Conservation (phyloP, 2,329 filamentous ascomycete species). For the Beauveria brongniartii region DNA sequence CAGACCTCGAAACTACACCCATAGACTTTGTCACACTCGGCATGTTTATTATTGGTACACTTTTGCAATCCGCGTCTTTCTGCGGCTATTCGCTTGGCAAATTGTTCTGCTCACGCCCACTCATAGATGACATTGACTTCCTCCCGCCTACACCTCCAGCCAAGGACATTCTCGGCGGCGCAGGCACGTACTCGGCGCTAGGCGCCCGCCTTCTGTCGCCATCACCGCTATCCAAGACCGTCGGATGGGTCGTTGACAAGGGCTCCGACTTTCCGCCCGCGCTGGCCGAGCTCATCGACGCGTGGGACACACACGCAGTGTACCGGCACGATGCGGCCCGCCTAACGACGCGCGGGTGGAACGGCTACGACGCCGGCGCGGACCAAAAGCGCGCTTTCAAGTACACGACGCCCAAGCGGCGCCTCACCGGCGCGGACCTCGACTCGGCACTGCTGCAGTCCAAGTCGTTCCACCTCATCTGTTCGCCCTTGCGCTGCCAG, state of each 20-base stretch:
- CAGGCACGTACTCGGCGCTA: constrained; percentile 76
- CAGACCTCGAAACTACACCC: background rate
- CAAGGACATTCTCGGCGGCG: constrained; percentile 76
- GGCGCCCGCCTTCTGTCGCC: constrained; percentile 86
- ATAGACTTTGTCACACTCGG: constrained; percentile 63
- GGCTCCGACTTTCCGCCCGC: constrained; percentile 76
- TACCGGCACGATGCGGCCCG: constrained; percentile 58
- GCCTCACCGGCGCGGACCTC: constrained; percentile 67
- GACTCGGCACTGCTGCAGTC: constrained; percentile 58
- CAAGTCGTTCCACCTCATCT: constrained; percentile 80
- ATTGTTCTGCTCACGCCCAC: constrained; percentile 1
- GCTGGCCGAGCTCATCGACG: constrained; percentile 54
- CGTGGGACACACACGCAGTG: constrained; percentile 69
- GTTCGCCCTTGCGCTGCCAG: constrained; percentile 68
- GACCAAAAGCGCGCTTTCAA: constrained; percentile 68
- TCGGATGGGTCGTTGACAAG: constrained; percentile 88
- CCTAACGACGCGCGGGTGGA: constrained; percentile 85
- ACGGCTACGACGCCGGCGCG: constrained; percentile 64
- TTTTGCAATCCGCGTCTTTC: background rate
- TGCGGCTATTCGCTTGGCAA: no score
- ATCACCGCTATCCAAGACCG: constrained; percentile 50
- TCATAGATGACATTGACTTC: constrained; percentile 83
- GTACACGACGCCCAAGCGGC: constrained; percentile 80
- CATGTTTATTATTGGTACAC: constrained; percentile 64
- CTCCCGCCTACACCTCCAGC: constrained; percentile 59